Evolutionary conservation across 106 monocot genomes (phyloP).

Genomic region (Acorus gramineus): DNA sequence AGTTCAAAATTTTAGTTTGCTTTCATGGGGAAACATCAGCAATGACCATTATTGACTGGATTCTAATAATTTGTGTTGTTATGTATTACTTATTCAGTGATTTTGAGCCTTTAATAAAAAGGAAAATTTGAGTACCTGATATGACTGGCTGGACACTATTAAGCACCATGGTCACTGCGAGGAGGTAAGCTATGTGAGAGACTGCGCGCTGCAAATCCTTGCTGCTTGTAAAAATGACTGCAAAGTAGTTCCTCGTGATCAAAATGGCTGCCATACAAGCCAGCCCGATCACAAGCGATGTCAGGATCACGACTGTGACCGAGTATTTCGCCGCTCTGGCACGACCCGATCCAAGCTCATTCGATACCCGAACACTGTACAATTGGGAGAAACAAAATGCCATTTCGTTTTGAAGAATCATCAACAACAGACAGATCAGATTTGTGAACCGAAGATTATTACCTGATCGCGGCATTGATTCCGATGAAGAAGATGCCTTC

Average conservation of each 20-base stretch:
- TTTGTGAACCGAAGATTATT: background rate
- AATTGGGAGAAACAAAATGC: background rate
- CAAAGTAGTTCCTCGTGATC: slow-evolving; percentile 27
- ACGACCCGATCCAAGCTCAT: slow-evolving; percentile 69
- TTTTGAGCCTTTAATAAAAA: no score
- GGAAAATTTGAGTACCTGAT: slow-evolving; percentile 32
- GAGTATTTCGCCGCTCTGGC: slow-evolving; percentile 54
- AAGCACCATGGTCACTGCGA: slow-evolving; percentile 80
- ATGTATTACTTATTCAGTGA: no score
- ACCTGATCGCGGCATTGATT: slow-evolving; percentile 78
- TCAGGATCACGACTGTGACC: slow-evolving; percentile 42
- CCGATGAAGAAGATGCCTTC: slow-evolving; percentile 76
- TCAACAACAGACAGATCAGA: no score
- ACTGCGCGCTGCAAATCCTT: slow-evolving; percentile 53
- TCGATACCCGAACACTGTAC: slow-evolving; percentile 73
- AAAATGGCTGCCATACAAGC: slow-evolving; percentile 41
- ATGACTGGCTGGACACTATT: slow-evolving; percentile 91
- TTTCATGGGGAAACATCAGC: no score
- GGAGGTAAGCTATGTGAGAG: slow-evolving; percentile 57
- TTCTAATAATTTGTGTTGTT: no score
- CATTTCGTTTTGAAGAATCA: no score
- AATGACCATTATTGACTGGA: no score
- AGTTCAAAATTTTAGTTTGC: no score
- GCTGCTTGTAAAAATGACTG: slow-evolving; percentile 60
- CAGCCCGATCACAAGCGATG: slow-evolving; percentile 52